Percentiles rank a stretch among this genome's conserved stretches.
phyloP scores from a whole-genome alignment of 78 protist species.

The Pelomyxa schiedti region DNA sequence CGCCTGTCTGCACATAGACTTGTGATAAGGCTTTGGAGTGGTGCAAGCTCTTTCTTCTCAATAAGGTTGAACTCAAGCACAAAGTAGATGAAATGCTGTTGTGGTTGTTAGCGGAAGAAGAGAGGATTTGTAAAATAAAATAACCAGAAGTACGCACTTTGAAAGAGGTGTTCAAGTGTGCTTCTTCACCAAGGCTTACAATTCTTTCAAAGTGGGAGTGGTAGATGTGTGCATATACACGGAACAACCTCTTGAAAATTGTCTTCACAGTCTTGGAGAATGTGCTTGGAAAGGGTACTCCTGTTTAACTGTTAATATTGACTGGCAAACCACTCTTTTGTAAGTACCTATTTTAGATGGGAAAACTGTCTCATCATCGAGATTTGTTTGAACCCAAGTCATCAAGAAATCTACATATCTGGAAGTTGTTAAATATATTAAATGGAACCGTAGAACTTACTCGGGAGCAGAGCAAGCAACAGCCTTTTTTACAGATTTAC shows the following conservation, averaged over 20 bases:
- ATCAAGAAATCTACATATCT: slow-evolving; percentile 90
- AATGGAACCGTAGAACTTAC: too few relatives aligned
- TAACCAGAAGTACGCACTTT: slow-evolving; percentile 1
- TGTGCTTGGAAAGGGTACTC: slow-evolving; percentile 80
- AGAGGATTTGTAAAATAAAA: not conserved
- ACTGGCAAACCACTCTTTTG: not conserved
- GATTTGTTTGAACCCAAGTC: slow-evolving; percentile 88
- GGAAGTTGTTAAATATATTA: too few relatives aligned
- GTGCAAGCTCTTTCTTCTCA: slow-evolving; percentile 62
- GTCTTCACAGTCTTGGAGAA: slow-evolving; percentile 57
- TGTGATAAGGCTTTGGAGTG: slow-evolving; percentile 51
- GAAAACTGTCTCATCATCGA: slow-evolving; percentile 87
- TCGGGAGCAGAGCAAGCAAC: slow-evolving; percentile 83
- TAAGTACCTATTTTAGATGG: slow-evolving; percentile 66
- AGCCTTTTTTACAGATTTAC: slow-evolving; percentile 75
- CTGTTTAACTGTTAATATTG: slow-evolving; percentile 2
- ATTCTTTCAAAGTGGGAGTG: slow-evolving; percentile 77
- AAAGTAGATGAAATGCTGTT: slow-evolving; percentile 65
- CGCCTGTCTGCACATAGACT: not conserved
- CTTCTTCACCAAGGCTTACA: slow-evolving; percentile 68
- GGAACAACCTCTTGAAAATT: slow-evolving; percentile 76
- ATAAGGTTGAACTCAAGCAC: slow-evolving; percentile 64
- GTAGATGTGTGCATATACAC: slow-evolving; percentile 97
- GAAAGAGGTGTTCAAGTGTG: slow-evolving; percentile 68
- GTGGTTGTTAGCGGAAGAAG: too few relatives aligned